Conservation (phyloP, 1,284 basidiomycete species). For the Rhodotorula sp. region DNA sequence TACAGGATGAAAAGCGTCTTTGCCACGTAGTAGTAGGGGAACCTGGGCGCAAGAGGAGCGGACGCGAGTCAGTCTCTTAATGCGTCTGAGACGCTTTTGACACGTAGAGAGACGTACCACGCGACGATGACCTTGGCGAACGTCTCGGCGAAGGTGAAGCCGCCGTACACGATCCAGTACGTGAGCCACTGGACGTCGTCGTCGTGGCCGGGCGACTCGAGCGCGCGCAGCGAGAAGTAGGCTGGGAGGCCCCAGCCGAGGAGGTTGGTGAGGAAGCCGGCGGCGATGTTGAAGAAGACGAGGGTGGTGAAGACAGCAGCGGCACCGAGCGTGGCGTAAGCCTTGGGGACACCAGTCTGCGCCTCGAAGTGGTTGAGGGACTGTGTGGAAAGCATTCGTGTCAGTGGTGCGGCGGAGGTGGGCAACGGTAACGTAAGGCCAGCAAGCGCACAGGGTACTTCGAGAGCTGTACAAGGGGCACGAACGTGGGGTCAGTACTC, state of each 20-base stretch:
- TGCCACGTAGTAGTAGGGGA: conserved; percentile 48
- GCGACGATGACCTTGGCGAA: conserved; percentile 73
- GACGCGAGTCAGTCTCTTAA: neutral
- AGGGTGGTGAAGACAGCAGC: conserved; percentile 60
- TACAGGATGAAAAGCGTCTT: conserved; percentile 47
- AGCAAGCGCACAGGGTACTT: conserved; percentile 68
- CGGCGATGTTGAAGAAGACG: conserved; percentile 77
- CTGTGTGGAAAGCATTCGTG: conserved; percentile 31
- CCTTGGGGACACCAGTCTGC: conserved; percentile 89
- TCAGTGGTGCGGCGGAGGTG: conserved; percentile 13
- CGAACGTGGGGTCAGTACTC: neutral
- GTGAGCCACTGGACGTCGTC: conserved; percentile 81
- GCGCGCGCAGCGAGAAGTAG: conserved; percentile 80
- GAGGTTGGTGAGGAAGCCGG: conserved; percentile 76
- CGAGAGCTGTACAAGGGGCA: conserved; percentile 61
- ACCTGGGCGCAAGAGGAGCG: conserved; percentile 25
- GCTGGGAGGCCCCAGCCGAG: conserved; percentile 81
- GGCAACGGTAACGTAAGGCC: neutral
- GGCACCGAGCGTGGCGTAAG: conserved; percentile 79
- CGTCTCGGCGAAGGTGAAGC: conserved; percentile 80
- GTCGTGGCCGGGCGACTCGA: conserved; percentile 61
- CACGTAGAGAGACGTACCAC: conserved; percentile 50
- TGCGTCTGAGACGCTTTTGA: too few relatives aligned
- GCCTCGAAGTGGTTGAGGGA: conserved; percentile 79
- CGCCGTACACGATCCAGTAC: conserved; percentile 75